A percentile compares a stretch with the other conserved stretches of the same genome.
These are phyloP conservation scores for Pneumocystis murina DNA, from an alignment of 1,139 yeast species.

Conservation along the genomic window DNA sequence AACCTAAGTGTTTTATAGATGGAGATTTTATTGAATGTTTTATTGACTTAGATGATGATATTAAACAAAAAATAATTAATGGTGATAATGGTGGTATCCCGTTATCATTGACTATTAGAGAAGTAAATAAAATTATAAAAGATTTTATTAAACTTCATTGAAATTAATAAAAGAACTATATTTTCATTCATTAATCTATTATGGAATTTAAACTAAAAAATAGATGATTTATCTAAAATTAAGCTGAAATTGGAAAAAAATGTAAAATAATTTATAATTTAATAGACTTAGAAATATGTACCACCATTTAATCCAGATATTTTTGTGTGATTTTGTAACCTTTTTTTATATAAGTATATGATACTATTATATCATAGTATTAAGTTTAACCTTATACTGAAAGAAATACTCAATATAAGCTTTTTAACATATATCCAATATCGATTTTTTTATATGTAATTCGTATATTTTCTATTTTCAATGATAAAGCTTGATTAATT, in stretches of 20 bases:
- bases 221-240: not conserved
- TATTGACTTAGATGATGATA: slow-evolving; percentile 12
- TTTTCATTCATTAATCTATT: not conserved
- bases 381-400: no score
- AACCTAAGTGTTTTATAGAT: slow-evolving; percentile 16
- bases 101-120: slow-evolving; percentile 8
- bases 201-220: not conserved
- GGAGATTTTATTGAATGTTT: slow-evolving; percentile 16
- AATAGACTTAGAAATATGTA: not conserved
- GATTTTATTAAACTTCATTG: slow-evolving; percentile 13
- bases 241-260: not conserved
- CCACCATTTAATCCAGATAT: not conserved
- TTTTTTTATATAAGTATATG: not conserved
- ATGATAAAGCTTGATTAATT: slow-evolving; percentile 68
- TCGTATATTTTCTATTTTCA: not conserved
- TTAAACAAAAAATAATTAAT: slow-evolving; percentile 10
- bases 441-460: not conserved
- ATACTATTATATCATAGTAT: not conserved
- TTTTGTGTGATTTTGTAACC: no score
- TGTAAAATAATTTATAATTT: not conserved
- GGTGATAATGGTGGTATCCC: slow-evolving; percentile 5
- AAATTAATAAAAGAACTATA: not conserved
- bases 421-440: not conserved
- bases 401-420: no score
- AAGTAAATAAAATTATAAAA: slow-evolving; percentile 14